Base-by-base conservation (phyloP, 352 stramenopile genomes). In the Phytophthora pini region DNA sequence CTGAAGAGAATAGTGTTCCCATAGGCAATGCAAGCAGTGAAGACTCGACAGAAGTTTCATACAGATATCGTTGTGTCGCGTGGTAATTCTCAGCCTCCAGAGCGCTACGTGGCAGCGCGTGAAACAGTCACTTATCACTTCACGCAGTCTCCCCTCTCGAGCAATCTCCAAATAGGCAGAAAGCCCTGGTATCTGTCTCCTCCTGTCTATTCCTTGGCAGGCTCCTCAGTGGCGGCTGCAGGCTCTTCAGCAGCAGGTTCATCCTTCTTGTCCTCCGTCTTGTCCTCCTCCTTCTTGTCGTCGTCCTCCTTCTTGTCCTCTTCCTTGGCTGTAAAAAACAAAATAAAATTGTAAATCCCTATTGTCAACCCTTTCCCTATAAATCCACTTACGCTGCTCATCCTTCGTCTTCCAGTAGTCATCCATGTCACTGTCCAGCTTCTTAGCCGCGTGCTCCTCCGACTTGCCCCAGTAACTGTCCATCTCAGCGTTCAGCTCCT, bases 341-440 rank as follows among this genome's bases (percentile, higher is more conserved):
- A 54, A 62, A 49, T 20, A 45, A 49, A 15, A 9, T 43, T n/a
- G 64, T 27, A 61, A 49, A 41, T 17, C 17, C 29, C n/a, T 31
- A 8, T 46, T 38, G 26, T 36, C 15, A 36, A 36, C 53, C 38
- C 10, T 46, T 56, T 12, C 9, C 12, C 26, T 27, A 7, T 22
- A 8, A 32, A 20, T 56, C n/a, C 44, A 79, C 68, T 4, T 52
- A 85, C 77, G 41, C 45, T 54, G 63, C 6, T 79, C 74, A 43
- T 82, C 79, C 75, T 95, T 95, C 39, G 62, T 83, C 83, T 95
- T 95, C 87, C 87, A 95, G 77, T 95, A 95, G 64, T 93, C 79
- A 66, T 95, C 84, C 87, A 95, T 92, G 70, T 95, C 87, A 40
- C 50, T 76, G 61, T 95, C 87, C 27, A 95, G 63, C 69, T 92